Evolutionary conservation across 1,284 basidiomycete species (phyloP).

Genomic region (Ganoderma multipileum): DNA sequence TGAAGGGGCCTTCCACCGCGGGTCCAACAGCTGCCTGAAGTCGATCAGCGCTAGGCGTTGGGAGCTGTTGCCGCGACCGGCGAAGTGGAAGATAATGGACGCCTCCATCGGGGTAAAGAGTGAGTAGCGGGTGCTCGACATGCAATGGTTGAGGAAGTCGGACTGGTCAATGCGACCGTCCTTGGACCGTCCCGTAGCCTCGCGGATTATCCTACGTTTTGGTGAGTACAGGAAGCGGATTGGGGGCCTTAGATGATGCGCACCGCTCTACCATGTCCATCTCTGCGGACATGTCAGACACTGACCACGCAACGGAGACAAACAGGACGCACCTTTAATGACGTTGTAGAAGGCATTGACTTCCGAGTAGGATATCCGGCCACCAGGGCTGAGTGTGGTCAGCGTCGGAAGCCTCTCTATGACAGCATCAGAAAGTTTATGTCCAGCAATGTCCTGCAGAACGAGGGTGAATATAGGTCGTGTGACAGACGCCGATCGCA

Average conservation of each 20-base stretch:
- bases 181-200: constrained; percentile 88
- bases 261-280: constrained; percentile 96
- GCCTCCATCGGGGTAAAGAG: constrained; percentile 97
- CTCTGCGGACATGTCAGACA: constrained; percentile 53
- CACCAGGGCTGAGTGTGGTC: constrained; percentile 86
- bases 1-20: constrained; percentile 78
- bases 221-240: constrained; percentile 2
- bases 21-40: constrained; percentile 90
- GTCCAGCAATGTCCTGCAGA: constrained; percentile 86
- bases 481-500: not conserved
- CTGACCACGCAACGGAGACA: constrained; percentile 11
- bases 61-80: constrained; percentile 73
- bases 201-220: constrained; percentile 72
- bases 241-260: constrained; percentile 33
- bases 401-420: constrained; percentile 90
- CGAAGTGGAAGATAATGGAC: constrained; percentile 95
- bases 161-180: constrained; percentile 91
- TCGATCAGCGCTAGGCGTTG: constrained; percentile 84
- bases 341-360: constrained; percentile 97
- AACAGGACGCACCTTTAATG: constrained; percentile 65
- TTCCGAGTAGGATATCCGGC: constrained; percentile 93
- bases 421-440: constrained; percentile 92
- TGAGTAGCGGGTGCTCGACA: constrained; percentile 84
- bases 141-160: constrained; percentile 81
- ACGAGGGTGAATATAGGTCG: not conserved